Evolutionary conservation across 2,329 filamentous ascomycete species (phyloP), one percentile per base, ranked within the genome.

Genomic region (Aspergillus sp.): DNA sequence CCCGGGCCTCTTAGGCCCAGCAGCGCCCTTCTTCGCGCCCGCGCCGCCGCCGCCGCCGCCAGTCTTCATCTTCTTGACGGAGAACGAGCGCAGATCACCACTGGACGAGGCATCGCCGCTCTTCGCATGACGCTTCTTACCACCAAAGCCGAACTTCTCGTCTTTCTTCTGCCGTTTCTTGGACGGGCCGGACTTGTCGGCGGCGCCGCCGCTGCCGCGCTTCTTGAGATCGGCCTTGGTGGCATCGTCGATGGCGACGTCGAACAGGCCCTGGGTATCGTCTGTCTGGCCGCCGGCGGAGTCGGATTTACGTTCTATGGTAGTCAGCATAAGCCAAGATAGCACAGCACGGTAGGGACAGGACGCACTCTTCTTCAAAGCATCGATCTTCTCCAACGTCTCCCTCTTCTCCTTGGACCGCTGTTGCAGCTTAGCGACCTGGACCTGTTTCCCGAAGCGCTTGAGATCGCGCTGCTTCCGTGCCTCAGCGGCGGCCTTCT

Each of bases 381-480:
- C 74, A 65, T 88, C 86, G 55, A 98, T 95, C 73, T 95, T 95
- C 49, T 96, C 91, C 43, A 98, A 68, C 3, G 86, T 93, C 42
- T 93, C 84, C 49, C 78, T 79, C 79, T 95, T 95, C 54, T 80
- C 80, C 72, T 93, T 93, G 31, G 84, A 78, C 30, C 91, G 73
- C 73, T 98, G 89, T 66, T 96, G 89, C 60, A 93, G 66, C 70
- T 94, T 95, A 38, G 88, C 88, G 39, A 94, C 77, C 69, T 98
- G 91, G 33, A 96, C 91, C 61, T 93, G 85, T 69, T 98, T 98
- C 58, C 91, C 91, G 58, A 96, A 98, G 68, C 96, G 98, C 78
- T 95, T 96, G 52, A 96, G 71, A 60, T 98, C 91, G 43, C 91
- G 74, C 67, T 89, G 80, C 66, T 86, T 86, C 57, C 86, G 77